Conservation (phyloP, 2,329 filamentous ascomycete genomes). For the Fusarium miscanthi region DNA sequence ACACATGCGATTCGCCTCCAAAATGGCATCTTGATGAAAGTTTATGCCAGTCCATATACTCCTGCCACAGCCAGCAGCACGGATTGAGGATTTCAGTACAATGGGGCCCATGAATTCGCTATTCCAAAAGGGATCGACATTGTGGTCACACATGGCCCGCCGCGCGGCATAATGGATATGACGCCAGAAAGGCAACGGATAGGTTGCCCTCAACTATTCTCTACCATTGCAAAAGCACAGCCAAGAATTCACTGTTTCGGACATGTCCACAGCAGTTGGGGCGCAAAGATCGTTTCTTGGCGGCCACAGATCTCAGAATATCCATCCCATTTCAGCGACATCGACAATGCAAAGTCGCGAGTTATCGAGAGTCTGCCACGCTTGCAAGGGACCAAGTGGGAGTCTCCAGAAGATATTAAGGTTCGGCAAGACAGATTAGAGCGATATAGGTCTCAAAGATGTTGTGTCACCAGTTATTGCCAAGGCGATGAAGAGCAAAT, state of each 20-base stretch:
- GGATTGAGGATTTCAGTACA: conserved; percentile 60
- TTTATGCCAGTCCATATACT: conserved; percentile 61
- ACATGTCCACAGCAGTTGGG: conserved; percentile 50
- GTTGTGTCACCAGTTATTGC: conserved; percentile 16
- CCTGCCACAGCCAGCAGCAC: conserved; percentile 48
- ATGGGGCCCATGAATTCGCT: conserved; percentile 40
- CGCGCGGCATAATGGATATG: conserved; percentile 55
- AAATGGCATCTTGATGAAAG: conserved; percentile 54
- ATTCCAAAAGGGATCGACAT: conserved; percentile 46
- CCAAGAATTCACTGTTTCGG: conserved; percentile 54
- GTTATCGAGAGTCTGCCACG: conserved; percentile 50
- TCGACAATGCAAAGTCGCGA: conserved; percentile 57
- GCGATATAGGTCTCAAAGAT: conserved; percentile 4
- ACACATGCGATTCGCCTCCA: conserved; percentile 52
- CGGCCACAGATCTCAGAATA: conserved; percentile 36
- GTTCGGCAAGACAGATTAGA: not conserved
- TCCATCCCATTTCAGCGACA: conserved; percentile 59
- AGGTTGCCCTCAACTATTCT: conserved; percentile 50
- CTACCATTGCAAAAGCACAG: conserved; percentile 43
- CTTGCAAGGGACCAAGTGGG: not conserved
- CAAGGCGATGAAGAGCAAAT: not conserved
- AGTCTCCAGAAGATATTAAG: not conserved
- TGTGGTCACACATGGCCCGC: conserved; percentile 52
- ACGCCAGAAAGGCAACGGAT: conserved; percentile 43
- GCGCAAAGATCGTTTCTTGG: conserved; percentile 61